Percentiles rank a stretch among this genome's conserved stretches.
Conservation (phyloP, 208 protist genomes). For the Kentomonas sorsogonicus region DNA sequence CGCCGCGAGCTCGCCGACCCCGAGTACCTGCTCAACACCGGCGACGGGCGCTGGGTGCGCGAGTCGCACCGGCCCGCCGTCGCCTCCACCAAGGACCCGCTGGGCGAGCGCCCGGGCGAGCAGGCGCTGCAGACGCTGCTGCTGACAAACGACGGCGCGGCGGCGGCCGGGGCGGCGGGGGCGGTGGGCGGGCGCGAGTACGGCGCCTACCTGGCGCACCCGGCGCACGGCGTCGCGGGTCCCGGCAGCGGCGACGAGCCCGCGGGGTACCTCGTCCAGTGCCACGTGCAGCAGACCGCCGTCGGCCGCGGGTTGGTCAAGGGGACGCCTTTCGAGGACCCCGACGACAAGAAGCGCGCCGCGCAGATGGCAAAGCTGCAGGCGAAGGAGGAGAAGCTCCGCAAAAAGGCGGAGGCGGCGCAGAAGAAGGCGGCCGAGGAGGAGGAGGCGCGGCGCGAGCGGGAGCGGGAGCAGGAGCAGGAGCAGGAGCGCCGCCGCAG, state of each 20-base stretch:
- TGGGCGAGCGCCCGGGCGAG: conserved; percentile 10
- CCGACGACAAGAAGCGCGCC: too few species aligned
- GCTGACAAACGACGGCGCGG: neutral
- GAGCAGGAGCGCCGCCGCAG: too few species aligned
- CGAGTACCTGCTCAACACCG: conserved; percentile 36
- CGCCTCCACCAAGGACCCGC: conserved; percentile 34
- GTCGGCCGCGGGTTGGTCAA: conserved; percentile 23
- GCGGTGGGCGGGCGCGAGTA: conserved; percentile 13
- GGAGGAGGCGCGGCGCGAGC: too few species aligned
- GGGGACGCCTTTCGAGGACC: conserved; percentile 15
- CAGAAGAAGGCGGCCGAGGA: too few species aligned
- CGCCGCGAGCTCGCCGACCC: conserved; percentile 1
- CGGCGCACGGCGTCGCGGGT: conserved; percentile 8
- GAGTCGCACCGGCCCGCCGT: conserved; percentile 26
- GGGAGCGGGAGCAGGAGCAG: too few species aligned
- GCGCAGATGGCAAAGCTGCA: too few species aligned
- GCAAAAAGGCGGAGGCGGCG: too few species aligned
- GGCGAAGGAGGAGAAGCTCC: too few species aligned
- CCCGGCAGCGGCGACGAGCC: neutral
- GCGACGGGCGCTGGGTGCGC: conserved; percentile 38
- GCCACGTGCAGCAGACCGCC: conserved; percentile 46
- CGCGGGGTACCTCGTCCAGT: conserved; percentile 30
- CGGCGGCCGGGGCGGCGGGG: neutral
- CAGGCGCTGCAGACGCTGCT: conserved; percentile 17
- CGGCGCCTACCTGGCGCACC: conserved; percentile 14